Conservation (phyloP, 2,329 filamentous ascomycete species). For the Ascochyta rabiei region DNA sequence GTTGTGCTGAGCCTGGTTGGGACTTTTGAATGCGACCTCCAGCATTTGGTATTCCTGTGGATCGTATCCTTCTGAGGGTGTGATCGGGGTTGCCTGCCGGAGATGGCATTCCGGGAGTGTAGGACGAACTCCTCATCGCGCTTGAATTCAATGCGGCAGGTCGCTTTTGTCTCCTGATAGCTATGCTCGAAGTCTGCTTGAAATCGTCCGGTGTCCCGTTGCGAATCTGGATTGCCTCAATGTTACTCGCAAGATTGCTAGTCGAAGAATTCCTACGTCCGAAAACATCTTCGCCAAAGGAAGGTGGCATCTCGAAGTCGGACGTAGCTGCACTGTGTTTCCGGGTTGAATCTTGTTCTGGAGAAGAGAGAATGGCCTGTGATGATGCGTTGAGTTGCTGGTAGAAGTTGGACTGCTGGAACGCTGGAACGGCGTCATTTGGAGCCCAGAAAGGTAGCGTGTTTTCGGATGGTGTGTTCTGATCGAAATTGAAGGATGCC, state of each 20-base stretch:
- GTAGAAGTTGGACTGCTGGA: conserved; percentile 40
- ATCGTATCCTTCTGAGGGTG: conserved; percentile 55
- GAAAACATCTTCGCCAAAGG: conserved; percentile 42
- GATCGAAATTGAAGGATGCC: conserved; percentile 36
- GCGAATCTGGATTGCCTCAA: conserved; percentile 48
- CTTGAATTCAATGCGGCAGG: conserved; percentile 49
- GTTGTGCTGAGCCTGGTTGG: conserved; percentile 52
- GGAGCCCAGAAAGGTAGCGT: conserved; percentile 39
- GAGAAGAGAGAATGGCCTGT: conserved; percentile 44
- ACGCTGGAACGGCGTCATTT: conserved; percentile 28
- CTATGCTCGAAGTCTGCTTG: conserved; percentile 51
- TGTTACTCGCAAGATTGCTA: conserved; percentile 47
- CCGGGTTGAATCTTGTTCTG: conserved; percentile 34
- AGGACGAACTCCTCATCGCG: conserved; percentile 51
- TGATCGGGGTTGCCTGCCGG: conserved; percentile 48
- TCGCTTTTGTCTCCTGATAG: conserved; percentile 49
- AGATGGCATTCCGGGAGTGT: conserved; percentile 49
- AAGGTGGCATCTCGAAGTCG: conserved; percentile 39
- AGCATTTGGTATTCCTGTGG: conserved; percentile 52
- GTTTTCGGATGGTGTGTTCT: conserved; percentile 41
- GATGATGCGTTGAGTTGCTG: conserved; percentile 46
- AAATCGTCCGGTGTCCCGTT: conserved; percentile 43
- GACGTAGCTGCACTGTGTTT: conserved; percentile 39
- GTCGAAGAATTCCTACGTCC: conserved; percentile 48
- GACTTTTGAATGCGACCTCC: conserved; percentile 56